Base-by-base conservation (phyloP, 148 eudicot genomes). In the Simmondsia chinensis region DNA sequence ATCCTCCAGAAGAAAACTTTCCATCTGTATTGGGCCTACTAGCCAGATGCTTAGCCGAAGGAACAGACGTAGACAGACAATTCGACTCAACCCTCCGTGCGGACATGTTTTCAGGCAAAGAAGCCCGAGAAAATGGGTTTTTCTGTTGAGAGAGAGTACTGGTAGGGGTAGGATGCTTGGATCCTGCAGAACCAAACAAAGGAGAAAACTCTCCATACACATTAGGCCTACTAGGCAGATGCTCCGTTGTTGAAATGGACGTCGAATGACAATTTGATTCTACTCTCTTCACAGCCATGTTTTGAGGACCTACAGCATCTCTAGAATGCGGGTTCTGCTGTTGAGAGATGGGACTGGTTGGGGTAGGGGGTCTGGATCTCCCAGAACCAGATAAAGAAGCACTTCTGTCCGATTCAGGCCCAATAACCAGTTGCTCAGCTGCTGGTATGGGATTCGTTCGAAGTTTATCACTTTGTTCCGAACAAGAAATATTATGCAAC, bases 251-350 rank as follows among this genome's bases (percentile, higher is more conserved):
- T 26, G 46, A 75, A 64, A 39, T 46, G 46, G 54, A 52, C 33
- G 60, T 16, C 20, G 69, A 51, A 30, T 71, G 74, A 43, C 73
- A 40, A 50, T 64, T 80, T 16, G 57, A 58, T 52, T 80, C 83
- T 43, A 73, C 78, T 65, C 59, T 70, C 59, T 66, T 72, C 10
- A 30, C 19, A 44, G 56, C 53, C 56, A 50, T 48, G 45, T 49
- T 63, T 26, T 59, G 75, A 18, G 70, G 56, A 60, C 58, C 67
- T 7, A 32, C 16, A 23, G 52, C 4, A 54, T 52, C 58, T 54
- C 77, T 66, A 4, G 76, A 52, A 50, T 41, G 52, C 11, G 66
- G 65, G 50, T 50, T 61, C 29, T 63, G 78, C 16, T 48, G 73
- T 51, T 44, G 63, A 41, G 52, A 45, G 48, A 20, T 50, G 4